Percentiles rank a stretch among this genome's conserved stretches.
phyloP scores from a whole-genome alignment of 352 stramenopile species.

The Pythium phragmiticola region DNA sequence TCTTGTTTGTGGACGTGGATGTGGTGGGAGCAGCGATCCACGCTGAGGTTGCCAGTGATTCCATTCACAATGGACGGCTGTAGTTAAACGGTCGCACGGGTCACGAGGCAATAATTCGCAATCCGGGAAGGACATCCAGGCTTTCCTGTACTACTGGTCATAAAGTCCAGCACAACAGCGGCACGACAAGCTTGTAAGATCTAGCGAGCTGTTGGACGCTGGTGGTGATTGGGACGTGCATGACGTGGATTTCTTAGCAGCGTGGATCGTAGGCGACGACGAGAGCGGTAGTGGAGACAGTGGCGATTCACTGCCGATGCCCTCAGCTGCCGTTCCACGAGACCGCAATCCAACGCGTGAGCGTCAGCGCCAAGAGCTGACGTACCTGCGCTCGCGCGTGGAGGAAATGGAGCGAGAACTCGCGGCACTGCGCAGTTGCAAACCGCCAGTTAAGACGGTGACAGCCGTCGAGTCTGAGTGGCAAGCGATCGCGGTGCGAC shows the following conservation, averaged over 20 bases:
- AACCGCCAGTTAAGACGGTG: neutral
- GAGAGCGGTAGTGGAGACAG: neutral
- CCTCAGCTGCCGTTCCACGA: neutral
- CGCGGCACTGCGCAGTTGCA: neutral
- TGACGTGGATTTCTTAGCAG: conserved; percentile 15
- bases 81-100: too few relatives aligned
- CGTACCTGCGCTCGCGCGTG: conserved; percentile 11
- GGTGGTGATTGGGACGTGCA: neutral
- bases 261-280: conserved; percentile 11
- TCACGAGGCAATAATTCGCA: too few relatives aligned
- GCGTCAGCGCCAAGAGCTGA: conserved; percentile 12
- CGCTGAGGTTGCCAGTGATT: too few relatives aligned
- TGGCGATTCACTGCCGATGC: neutral
- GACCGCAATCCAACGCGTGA: conserved; percentile 21
- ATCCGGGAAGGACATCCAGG: too few relatives aligned
- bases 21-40: too few relatives aligned
- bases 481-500: conserved; percentile 15
- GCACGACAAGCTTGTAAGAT: too few relatives aligned
- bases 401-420: conserved; percentile 18
- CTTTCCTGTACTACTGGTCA: too few relatives aligned
- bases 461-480: conserved; percentile 2
- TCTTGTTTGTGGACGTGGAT: too few relatives aligned
- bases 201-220: neutral
- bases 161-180: too few relatives aligned
- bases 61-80: too few relatives aligned